Conservation (phyloP, 805 yeast genomes). For the Wickerhamomyces hampshirensis region DNA sequence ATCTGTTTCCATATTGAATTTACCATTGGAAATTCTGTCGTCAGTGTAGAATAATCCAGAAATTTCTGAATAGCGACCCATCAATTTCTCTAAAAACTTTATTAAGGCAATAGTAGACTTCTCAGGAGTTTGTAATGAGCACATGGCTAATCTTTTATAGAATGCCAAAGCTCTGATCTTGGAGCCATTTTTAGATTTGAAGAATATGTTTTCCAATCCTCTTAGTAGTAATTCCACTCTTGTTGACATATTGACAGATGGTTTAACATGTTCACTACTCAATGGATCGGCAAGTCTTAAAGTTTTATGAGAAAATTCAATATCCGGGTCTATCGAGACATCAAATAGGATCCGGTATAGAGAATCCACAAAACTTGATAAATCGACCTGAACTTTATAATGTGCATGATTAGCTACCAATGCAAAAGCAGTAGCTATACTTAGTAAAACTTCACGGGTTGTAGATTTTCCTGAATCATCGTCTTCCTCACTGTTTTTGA, state of each 20-base stretch:
- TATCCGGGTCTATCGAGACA: constrained; percentile 70
- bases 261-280: constrained; percentile 42
- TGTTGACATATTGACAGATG: constrained; percentile 82
- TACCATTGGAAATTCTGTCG: constrained; percentile 82
- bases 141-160: constrained; percentile 69
- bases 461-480: constrained; percentile 32
- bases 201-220: constrained; percentile 76
- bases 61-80: constrained; percentile 65
- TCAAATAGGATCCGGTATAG: constrained; percentile 66
- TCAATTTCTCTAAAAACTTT: constrained; percentile 72
- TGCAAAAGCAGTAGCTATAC: constrained; percentile 88
- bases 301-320: constrained; percentile 81
- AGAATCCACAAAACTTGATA: constrained; percentile 73
- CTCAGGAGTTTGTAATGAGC: constrained; percentile 76
- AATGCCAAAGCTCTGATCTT: constrained; percentile 71
- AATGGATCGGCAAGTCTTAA: constrained; percentile 79
- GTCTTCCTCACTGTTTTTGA: constrained; percentile 38
- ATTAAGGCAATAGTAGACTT: constrained; percentile 75
- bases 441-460: constrained; percentile 69
- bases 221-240: constrained; percentile 79
- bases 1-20: constrained; percentile 57
- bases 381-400: constrained; percentile 72
- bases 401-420: constrained; percentile 70
- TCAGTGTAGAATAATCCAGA: constrained; percentile 81
- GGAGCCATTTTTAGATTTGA: constrained; percentile 66